These are phyloP conservation scores for Calonectria naviculata DNA, from an alignment of 2,329 filamentous ascomycete species.

Conservation along the genomic window DNA sequence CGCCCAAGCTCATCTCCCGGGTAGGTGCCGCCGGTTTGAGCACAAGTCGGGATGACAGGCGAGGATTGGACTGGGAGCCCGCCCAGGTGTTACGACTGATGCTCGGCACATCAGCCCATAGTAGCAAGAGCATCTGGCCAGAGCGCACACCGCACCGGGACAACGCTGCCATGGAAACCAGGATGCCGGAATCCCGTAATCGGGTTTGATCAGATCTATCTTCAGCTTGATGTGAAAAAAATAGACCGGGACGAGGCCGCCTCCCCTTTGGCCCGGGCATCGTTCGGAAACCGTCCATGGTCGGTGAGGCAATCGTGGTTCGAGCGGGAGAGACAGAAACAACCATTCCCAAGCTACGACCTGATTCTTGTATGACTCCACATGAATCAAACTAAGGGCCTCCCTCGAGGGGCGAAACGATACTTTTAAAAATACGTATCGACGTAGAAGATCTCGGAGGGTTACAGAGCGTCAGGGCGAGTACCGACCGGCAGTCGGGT, in stretches of 20 bases:
- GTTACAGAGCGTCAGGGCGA: background rate
- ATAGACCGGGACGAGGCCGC: slow-evolving; percentile 1
- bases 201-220: slow-evolving; percentile 1
- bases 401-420: background rate
- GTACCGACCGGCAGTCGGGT: background rate
- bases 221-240: slow-evolving; percentile 9
- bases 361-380: too few relatives aligned
- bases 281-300: background rate
- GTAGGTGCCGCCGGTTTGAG: slow-evolving; percentile 19
- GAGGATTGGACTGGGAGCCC: slow-evolving; percentile 13
- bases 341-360: background rate
- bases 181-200: background rate
- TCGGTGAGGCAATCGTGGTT: background rate
- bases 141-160: slow-evolving; percentile 16
- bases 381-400: background rate
- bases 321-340: background rate
- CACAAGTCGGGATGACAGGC: slow-evolving; percentile 1
- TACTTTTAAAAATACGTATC: background rate
- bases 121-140: slow-evolving; percentile 27
- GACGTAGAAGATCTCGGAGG: background rate
- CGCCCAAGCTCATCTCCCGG: slow-evolving; percentile 2
- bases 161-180: slow-evolving; percentile 23
- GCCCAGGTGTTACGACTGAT: slow-evolving; percentile 31
- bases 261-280: too few relatives aligned
- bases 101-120: slow-evolving; percentile 31